A percentile compares a stretch with the other conserved stretches of the same genome.
Conservation (phyloP, 768 basidiomycete genomes). For the Daedaleopsis nitida region DNA sequence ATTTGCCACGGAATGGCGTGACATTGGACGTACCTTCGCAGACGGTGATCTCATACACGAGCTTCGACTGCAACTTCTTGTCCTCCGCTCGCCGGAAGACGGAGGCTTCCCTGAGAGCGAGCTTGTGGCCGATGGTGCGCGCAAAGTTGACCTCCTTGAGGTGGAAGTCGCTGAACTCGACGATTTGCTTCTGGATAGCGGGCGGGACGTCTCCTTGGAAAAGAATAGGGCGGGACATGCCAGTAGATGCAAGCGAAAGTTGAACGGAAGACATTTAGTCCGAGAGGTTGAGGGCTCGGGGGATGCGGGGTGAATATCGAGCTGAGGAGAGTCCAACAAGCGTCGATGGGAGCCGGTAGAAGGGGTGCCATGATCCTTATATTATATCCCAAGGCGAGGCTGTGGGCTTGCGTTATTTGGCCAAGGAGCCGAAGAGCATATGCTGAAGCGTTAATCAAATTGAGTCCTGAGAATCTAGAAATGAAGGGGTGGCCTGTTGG, state of each 20-base stretch:
- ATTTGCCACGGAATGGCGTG: background rate
- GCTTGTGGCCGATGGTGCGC: background rate
- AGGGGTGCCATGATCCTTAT: too few relatives aligned
- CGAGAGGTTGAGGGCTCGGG: background rate
- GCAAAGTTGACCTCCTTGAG: constrained; percentile 7
- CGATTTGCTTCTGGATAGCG: constrained; percentile 6
- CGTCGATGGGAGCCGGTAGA: too few relatives aligned
- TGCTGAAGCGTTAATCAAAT: too few relatives aligned
- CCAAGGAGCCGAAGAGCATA: too few relatives aligned
- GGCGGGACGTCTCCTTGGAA: constrained; percentile 2
- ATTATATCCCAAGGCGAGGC: too few relatives aligned
- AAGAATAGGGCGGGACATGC: background rate
- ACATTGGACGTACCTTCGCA: constrained; percentile 1
- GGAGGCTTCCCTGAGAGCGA: constrained; percentile 6
- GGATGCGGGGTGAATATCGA: background rate
- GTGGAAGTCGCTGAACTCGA: constrained; percentile 15
- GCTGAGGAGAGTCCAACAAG: too few relatives aligned
- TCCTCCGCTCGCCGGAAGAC: constrained; percentile 2
- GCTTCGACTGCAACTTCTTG: constrained; percentile 5
- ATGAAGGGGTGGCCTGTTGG: too few relatives aligned
- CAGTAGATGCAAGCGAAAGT: background rate
- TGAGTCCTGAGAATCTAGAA: too few relatives aligned
- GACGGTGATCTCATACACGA: constrained; percentile 6
- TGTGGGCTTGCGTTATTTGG: too few relatives aligned
- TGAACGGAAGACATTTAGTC: background rate